phyloP scores from a whole-genome alignment of 345 rosid species.

The Citrus trifoliata region DNA sequence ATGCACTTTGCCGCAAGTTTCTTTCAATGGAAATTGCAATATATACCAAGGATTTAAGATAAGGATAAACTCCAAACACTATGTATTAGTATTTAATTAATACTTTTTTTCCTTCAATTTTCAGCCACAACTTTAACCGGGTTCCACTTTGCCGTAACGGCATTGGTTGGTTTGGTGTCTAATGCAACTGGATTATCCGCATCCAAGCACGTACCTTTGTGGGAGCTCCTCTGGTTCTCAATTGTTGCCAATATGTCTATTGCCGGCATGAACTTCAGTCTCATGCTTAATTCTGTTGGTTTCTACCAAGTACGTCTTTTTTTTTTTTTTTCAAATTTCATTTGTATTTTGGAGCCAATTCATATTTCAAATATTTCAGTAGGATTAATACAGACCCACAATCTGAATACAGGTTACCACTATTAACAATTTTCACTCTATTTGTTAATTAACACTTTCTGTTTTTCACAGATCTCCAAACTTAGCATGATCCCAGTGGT shows the following conservation, averaged over 20 bases:
- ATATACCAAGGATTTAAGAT: neutral
- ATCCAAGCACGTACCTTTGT: conserved; percentile 74
- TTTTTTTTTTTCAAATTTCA: neutral
- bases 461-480: conserved; percentile 67
- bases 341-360: neutral
- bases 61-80: neutral
- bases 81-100: neutral
- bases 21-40: neutral
- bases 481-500: conserved; percentile 98
- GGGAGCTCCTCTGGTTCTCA: conserved; percentile 99
- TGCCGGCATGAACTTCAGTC: conserved; percentile 87
- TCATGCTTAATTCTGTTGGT: conserved; percentile 94
- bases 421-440: neutral
- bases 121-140: conserved; percentile 91
- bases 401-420: neutral
- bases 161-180: conserved; percentile 77
- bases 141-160: conserved; percentile 86
- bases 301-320: conserved; percentile 62
- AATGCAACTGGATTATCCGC: conserved; percentile 83
- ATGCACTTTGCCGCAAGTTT: neutral
- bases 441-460: neutral
- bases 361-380: neutral
- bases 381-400: neutral
- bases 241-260: conserved; percentile 80
- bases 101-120: neutral